Conservation (phyloP, 805 yeast species). For the Ogataea degrootiae region DNA sequence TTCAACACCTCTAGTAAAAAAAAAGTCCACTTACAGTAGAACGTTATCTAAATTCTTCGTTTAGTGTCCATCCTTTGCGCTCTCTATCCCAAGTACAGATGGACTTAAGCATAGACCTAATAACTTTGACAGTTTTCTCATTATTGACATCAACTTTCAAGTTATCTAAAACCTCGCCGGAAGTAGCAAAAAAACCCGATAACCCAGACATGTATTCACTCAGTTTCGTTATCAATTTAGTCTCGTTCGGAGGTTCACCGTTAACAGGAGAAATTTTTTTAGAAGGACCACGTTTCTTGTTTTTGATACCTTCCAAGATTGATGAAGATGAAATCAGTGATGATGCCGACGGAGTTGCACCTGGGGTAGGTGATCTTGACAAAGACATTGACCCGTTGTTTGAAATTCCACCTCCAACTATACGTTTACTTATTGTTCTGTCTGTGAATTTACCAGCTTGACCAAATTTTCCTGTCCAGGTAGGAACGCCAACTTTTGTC, state of each 20-base stretch:
- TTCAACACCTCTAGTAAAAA: neutral
- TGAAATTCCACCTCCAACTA: neutral
- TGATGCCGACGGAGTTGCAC: neutral
- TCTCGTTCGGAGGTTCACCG: constrained; percentile 5
- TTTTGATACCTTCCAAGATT: constrained; percentile 45
- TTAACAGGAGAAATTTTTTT: neutral
- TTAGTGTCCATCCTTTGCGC: constrained; percentile 60
- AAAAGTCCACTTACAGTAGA: neutral
- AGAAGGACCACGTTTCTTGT: constrained; percentile 29
- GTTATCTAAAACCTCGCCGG: constrained; percentile 24
- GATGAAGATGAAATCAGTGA: constrained; percentile 38
- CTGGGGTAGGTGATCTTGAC: neutral
- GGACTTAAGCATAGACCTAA: constrained; percentile 63
- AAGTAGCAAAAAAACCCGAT: constrained; percentile 28
- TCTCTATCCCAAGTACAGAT: constrained; percentile 64
- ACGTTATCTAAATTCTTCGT: constrained; percentile 42
- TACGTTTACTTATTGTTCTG: neutral
- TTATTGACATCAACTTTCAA: constrained; percentile 34
- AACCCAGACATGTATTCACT: constrained; percentile 26
- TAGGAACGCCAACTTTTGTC: constrained; percentile 70
- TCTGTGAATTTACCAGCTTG: constrained; percentile 54
- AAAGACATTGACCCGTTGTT: neutral
- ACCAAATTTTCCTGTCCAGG: constrained; percentile 96
- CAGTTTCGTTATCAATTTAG: constrained; percentile 18
- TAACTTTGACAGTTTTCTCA: constrained; percentile 51